Conservation (phyloP, 164 flowering plant species). For the Taxillus chinensis region DNA sequence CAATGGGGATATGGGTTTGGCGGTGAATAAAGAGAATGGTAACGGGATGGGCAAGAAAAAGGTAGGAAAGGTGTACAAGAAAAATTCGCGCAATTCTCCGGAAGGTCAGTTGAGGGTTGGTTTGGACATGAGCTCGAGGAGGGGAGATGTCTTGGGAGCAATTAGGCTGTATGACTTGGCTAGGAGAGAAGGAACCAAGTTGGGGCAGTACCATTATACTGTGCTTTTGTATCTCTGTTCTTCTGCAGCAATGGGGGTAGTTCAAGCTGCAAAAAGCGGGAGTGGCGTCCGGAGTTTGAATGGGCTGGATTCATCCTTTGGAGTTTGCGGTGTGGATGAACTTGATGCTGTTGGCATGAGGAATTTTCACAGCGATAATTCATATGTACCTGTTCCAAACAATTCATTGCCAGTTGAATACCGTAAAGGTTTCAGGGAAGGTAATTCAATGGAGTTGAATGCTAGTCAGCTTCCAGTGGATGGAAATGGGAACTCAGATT, state of each 20-base stretch:
- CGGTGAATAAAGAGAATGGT: constrained; percentile 8
- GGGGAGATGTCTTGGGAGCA: constrained; percentile 70
- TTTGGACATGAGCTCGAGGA: constrained; percentile 71
- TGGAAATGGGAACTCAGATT: constrained; percentile 3
- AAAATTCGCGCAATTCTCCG: constrained; percentile 20
- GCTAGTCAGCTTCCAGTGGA: constrained; percentile 3
- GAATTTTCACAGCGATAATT: background rate
- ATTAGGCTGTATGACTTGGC: constrained; percentile 58
- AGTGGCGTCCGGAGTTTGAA: constrained; percentile 26
- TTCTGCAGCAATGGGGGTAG: constrained; percentile 72
- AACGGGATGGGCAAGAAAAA: constrained; percentile 12
- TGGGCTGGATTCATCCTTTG: constrained; percentile 10
- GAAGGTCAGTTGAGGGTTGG: constrained; percentile 28
- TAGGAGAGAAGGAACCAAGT: constrained; percentile 35
- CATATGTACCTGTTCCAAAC: constrained; percentile 1
- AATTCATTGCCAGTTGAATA: constrained; percentile 6
- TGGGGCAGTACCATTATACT: constrained; percentile 67
- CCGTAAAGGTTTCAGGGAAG: constrained; percentile 4
- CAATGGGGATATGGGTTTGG: constrained; percentile 9
- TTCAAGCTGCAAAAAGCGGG: constrained; percentile 77
- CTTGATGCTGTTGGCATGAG: constrained; percentile 4
- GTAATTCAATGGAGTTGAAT: constrained; percentile 7
- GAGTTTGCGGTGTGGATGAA: constrained; percentile 10
- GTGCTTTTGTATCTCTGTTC: constrained; percentile 79
- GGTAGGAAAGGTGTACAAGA: constrained; percentile 22